phyloP scores from a whole-genome alignment of 129 eudicot genomes.

The Flaveria trinervia region DNA sequence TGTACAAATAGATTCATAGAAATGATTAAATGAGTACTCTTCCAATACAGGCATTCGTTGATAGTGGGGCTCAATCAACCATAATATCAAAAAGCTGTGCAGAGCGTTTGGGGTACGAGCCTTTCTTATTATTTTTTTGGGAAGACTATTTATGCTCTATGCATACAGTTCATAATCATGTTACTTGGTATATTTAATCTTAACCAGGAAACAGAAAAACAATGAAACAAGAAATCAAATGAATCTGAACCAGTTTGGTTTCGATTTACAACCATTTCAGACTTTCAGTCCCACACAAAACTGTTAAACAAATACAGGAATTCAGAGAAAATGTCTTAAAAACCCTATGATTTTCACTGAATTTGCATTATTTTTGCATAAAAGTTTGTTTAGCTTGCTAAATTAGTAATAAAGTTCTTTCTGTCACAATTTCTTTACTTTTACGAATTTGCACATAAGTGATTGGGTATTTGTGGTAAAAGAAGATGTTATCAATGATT shows the following conservation, averaged over 20 bases:
- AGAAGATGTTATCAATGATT: neutral
- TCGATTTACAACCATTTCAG: neutral
- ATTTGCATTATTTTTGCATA: neutral
- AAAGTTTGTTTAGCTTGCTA: neutral
- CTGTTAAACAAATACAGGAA: neutral
- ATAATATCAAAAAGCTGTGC: conserved; percentile 96
- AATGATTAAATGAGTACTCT: neutral
- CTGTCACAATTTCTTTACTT: neutral
- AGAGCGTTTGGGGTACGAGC: conserved; percentile 86
- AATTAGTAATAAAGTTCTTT: too few species aligned
- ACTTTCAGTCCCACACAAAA: neutral
- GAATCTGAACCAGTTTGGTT: neutral
- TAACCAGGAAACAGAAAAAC: neutral
- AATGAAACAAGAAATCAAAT: neutral
- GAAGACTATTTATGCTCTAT: neutral
- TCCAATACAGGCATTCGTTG: conserved; percentile 77
- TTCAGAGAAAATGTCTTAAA: neutral
- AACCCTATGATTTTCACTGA: neutral
- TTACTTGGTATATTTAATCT: neutral
- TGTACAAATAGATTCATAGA: neutral
- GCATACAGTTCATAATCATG: neutral
- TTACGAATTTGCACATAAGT: neutral
- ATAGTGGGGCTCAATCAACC: conserved; percentile 99
- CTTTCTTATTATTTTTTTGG: neutral
- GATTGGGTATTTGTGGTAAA: neutral